Percentiles rank a stretch among this genome's conserved stretches.
phyloP scores from a whole-genome alignment of 2,329 filamentous ascomycete species.

The Cercospora berteroae region DNA sequence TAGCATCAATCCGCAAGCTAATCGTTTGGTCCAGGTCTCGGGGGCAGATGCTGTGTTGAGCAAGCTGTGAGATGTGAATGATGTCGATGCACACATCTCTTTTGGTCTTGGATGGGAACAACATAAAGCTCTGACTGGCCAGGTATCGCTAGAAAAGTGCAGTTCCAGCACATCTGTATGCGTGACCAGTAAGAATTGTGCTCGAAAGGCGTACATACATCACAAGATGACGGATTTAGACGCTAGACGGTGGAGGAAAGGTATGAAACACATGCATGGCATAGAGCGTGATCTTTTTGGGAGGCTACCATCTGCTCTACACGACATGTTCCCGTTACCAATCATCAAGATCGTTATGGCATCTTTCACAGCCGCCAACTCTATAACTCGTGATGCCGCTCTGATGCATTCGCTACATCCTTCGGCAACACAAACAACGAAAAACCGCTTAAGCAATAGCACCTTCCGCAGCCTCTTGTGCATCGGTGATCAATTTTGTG shows the following conservation, averaged over 20 bases:
- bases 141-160: background rate
- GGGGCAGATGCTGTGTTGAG: constrained; percentile 31
- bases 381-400: background rate
- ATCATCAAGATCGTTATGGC: constrained; percentile 9
- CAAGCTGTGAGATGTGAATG: constrained; percentile 24
- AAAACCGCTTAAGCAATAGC: constrained; percentile 9
- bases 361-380: background rate
- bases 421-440: background rate
- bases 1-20: background rate
- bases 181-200: background rate
- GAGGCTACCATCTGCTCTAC: background rate
- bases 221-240: background rate
- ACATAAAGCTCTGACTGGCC: too few species aligned
- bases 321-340: background rate
- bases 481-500: constrained; percentile 72
- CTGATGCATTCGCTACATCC: background rate
- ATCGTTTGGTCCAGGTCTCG: constrained; percentile 23
- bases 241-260: background rate
- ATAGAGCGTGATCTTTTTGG: background rate
- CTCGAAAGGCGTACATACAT: background rate
- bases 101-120: too few species aligned
- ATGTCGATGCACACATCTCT: too few species aligned
- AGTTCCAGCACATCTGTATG: background rate
- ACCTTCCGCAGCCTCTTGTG: constrained; percentile 24
- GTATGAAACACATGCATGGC: background rate